A percentile compares a stretch with the other conserved stretches of the same genome.
Conservation (phyloP, 106 monocot genomes). For the Agapanthus africanus region DNA sequence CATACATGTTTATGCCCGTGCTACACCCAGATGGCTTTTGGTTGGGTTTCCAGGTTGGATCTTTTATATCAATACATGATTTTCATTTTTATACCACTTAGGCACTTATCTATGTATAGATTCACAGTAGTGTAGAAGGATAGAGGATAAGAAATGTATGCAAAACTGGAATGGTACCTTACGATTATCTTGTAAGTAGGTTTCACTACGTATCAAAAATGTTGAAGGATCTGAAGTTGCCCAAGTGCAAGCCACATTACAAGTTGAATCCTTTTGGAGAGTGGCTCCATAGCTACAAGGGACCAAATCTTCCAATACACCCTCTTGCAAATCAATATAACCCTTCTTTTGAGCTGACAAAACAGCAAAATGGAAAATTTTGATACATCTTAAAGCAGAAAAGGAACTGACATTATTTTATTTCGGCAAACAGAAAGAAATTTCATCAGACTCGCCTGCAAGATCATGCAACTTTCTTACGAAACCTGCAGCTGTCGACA, state of each 20-base stretch:
- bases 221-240: slow-evolving; percentile 75
- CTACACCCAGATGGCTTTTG: no score
- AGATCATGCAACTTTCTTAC: slow-evolving; percentile 75
- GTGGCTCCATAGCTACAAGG: slow-evolving; percentile 72
- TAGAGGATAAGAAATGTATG: not conserved
- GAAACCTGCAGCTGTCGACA: slow-evolving; percentile 66
- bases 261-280: slow-evolving; percentile 64
- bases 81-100: not conserved
- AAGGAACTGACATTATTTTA: not conserved
- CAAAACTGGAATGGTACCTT: slow-evolving; percentile 42
- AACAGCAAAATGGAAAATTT: not conserved
- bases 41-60: no score
- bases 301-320: slow-evolving; percentile 14
- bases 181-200: slow-evolving; percentile 73
- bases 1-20: no score
- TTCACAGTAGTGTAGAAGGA: not conserved
- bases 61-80: no score
- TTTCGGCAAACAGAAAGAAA: slow-evolving; percentile 1
- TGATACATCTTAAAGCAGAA: not conserved
- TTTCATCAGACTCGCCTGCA: slow-evolving; percentile 66
- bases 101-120: not conserved
- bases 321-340: slow-evolving; percentile 61
- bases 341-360: slow-evolving; percentile 71
- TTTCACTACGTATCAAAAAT: slow-evolving; percentile 81
- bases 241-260: slow-evolving; percentile 62